Base-by-base conservation (phyloP, 768 basidiomycete genomes). In the Tremella mesenterica region DNA sequence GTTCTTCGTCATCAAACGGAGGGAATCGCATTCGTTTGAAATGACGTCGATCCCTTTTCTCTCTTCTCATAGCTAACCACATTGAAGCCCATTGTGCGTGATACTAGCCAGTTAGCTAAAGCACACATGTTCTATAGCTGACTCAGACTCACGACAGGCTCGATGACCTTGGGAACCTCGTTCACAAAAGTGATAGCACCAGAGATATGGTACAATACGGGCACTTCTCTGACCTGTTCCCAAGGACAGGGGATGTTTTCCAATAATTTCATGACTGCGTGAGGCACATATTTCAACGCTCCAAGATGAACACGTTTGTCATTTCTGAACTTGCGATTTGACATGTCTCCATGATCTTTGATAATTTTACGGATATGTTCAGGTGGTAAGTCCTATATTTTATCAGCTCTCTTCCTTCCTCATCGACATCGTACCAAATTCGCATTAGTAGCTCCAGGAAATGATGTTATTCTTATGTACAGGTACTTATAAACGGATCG, bases 11-110 rank as follows among this genome's bases (percentile, higher is more conserved):
- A 70, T 99, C 95, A 70, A 97, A 99, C 0, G 93, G 95, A 21
- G 95, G 95, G 77, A 97, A 99, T 21, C 93, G 84, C 91, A 99
- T 96, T 43, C 95, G 88, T 78, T 99, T 99, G 79, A 99, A 99
- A 74, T 99, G 95, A 54, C 93, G 79, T 71, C 95, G 86, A 73
- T 99, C 95, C 53, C 95, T 82, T 78, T 99, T 99, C 77, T 99
- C 95, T 57, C 95, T 79, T 56, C 95, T 81, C 95, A 99, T 99
- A 10, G 95, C 93, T 43, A 99, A 78, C 95, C 95, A 99, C 95
- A 99, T 99, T 4, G 88, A 87, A 70, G 89, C 92, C 95, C 95
- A 99, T 68, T 97, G 95, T 0, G 95, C 90, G 73, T 99, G 95
- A 74, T 95, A 97, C 64, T 71, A 50, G 25, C 36, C 14, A 25